Evolutionary conservation across 257 asterid species (phyloP), one percentile per base, ranked within the genome.

Genomic region (Cynanchum wilfordii): DNA sequence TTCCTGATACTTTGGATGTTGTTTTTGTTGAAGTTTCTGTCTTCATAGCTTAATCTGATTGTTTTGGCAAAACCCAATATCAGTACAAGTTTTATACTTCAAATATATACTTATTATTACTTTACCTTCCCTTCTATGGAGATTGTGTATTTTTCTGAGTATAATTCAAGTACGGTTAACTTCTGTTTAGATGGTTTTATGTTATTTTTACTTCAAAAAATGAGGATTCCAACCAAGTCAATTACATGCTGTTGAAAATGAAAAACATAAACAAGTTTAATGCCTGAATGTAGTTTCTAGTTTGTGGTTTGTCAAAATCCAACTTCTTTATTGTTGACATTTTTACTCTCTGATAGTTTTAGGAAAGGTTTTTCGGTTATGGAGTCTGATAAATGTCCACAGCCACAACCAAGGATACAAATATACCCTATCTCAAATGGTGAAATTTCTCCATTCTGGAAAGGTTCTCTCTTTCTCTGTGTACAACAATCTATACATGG

Each of bases 371-470:
- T 42, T 36, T 12, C 4, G 1, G 12, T 42, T 24, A 78, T 82
- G 86, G 75, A 68, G 50, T 77, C 85, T 25, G 62, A 59, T n/a
- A 57, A 81, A 51, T 81, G 72, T 66, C 84, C 70, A 45, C 84
- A 73, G 74, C 73, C 73, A 55, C 83, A 79, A 58, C 81, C 81
- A 40, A 86, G 83, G 85, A 89, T 94, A 77, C 90, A 89, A 71
- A 86, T 91, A 79, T 95, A 95, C 81, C 77, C 96, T 66, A 81
- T 90, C 66, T 76, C 87, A 73, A 88, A 80, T 70, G 98, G 94
- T 82, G 95, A 90, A 90, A 84, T 94, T 60, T 87, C 99, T 51
- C 80, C 85, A 64, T 92, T 95, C 80, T 92, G 96, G 97, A 89
- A 87, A 85, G 97, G 96, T 89, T 45, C 11, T 42, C 59, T 63